Conservation (phyloP, 1,284 basidiomycete genomes). For the Trichosporon faecale region DNA sequence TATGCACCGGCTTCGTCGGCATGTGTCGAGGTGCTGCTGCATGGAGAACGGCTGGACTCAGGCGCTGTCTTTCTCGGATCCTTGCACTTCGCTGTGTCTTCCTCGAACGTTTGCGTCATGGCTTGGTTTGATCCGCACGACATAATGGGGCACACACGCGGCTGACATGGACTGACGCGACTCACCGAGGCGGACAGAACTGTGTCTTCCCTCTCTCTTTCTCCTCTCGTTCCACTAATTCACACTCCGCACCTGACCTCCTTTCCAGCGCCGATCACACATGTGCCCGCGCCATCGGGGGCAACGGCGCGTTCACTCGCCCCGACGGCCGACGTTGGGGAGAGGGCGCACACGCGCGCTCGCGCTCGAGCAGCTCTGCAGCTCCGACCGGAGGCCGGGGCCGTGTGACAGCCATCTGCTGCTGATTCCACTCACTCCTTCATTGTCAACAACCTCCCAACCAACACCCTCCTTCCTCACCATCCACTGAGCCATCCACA, state of each 20-base stretch:
- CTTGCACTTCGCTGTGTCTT: too few relatives aligned
- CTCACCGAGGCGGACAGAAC: not conserved
- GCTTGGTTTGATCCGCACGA: not conserved
- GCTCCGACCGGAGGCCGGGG: not conserved
- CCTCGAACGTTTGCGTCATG: too few relatives aligned
- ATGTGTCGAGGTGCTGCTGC: not conserved
- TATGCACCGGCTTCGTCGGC: not conserved
- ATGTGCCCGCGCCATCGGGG: not conserved
- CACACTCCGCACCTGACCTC: not conserved
- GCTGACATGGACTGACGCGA: not conserved
- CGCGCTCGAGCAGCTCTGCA: not conserved
- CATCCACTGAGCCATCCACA: not conserved
- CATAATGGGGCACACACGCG: not conserved
- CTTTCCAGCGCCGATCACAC: constrained; percentile 2
- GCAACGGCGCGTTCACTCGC: not conserved
- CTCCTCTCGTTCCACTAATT: not conserved
- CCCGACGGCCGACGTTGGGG: not conserved
- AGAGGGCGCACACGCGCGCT: not conserved
- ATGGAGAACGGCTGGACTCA: too few relatives aligned
- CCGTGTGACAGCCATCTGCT: not conserved
- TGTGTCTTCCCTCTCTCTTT: not conserved
- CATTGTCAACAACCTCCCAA: not conserved
- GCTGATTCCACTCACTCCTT: not conserved
- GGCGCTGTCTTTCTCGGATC: not conserved
- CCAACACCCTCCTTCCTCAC: too few relatives aligned